Evolutionary conservation across 441 rosid species (phyloP), one percentile per base, ranked within the genome.

Genomic region (Sinapis alba): DNA sequence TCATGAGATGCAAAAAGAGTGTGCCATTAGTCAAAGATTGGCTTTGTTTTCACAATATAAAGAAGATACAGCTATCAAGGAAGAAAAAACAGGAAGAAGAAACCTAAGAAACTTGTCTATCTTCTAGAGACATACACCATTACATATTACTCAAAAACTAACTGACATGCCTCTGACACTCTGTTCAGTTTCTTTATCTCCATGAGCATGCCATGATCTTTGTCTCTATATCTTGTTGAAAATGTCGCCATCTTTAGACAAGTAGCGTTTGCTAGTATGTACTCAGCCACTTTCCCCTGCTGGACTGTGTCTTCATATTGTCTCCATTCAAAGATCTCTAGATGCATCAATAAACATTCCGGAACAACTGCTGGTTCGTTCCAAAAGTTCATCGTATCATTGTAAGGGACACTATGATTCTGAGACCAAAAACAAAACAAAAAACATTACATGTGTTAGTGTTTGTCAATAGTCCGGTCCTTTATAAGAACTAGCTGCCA

Each of bases 231-330:
- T 43, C 36, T 65, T 28, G 26, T 27, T 32, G 51, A 73, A 19
- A 73, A 73, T 10, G n/a, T 58, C 4, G 66, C 66, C 65, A n/a
- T 65, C 71, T 57, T 65, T 19, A 73, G 18, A 57, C 56, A 68
- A 21, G 38, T 67, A 11, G 78, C 41, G 11, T 74, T 74, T 18
- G 53, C 62, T 67, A 74, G 15, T 45, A 60, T 59, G 54, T 74
- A 74, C 4, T 16, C 67, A 47, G 67, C 78, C 24, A 66, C 26
- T 9, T 47, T 45, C n/a, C n/a, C 59, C 62, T 74, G 62, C 34
- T 47, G 68, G 41, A 11, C 38, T 5, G 30, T 74, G 61, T 23
- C 73, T 67, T 60, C 68, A 53, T 66, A 74, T 57, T 27, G 47
- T 57, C 59, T 65, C 78, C 78, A 74, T 32, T 65, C 51, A 18